Percentiles rank a stretch among this genome's conserved stretches.
phyloP scores from a whole-genome alignment of 768 basidiomycete species.

The Mycena floridula region DNA sequence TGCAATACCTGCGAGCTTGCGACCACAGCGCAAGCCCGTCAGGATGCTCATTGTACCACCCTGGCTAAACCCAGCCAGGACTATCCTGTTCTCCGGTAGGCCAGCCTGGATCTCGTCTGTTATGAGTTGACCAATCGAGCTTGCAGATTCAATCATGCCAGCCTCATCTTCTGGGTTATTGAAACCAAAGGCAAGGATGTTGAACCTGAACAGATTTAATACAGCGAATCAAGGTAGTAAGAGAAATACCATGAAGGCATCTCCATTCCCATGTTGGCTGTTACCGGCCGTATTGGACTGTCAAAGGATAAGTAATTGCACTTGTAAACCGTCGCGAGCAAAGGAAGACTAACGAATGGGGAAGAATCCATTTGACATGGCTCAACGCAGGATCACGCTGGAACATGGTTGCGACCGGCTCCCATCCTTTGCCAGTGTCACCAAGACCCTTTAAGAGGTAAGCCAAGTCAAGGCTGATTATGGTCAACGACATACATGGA shows the following conservation, averaged over 20 bases:
- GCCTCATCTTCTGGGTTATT: conserved; percentile 62
- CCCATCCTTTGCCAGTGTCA: conserved; percentile 71
- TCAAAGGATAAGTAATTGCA: conserved; percentile 5
- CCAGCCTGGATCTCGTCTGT: conserved; percentile 68
- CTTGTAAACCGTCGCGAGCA: neutral
- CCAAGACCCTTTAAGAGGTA: conserved; percentile 58
- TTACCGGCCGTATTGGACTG: conserved; percentile 58
- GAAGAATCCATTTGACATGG: conserved; percentile 88
- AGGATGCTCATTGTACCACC: conserved; percentile 78
- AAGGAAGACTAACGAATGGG: conserved; percentile 57
- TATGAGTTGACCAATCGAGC: conserved; percentile 62
- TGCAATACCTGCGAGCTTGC: conserved; percentile 66
- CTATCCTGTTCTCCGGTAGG: conserved; percentile 61
- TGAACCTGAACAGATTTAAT: conserved; percentile 53
- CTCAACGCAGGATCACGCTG: conserved; percentile 43
- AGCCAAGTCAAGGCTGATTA: neutral
- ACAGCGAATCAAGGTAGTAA: neutral
- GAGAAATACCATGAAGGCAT: conserved; percentile 70
- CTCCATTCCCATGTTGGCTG: conserved; percentile 62
- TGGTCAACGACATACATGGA: conserved; percentile 64
- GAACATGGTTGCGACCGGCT: conserved; percentile 69
- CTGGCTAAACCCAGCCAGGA: conserved; percentile 88
- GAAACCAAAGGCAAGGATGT: conserved; percentile 63
- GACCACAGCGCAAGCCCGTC: conserved; percentile 59
- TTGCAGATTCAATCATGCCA: conserved; percentile 66